Base-by-base conservation (phyloP, 768 basidiomycete genomes). In the Phallus indusiatus region DNA sequence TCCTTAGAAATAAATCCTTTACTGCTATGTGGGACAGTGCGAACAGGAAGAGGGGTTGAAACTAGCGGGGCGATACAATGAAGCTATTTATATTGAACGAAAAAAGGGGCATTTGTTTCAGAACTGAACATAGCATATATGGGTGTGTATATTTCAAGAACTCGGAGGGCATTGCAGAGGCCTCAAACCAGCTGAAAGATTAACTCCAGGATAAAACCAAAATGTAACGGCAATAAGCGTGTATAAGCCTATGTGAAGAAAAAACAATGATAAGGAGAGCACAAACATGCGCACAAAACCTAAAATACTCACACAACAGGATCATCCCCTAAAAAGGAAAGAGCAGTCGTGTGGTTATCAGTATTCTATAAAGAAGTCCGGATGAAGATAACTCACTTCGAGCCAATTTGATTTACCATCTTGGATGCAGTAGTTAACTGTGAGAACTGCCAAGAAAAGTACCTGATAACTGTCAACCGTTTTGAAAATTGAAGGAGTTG, bases 1-100 rank as follows among this genome's bases (percentile, higher is more conserved):
- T 98, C 64, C 74, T 97, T 54, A 81, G 95, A 48, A 94, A 97
- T 74, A 96, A 94, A 69, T 90, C 90, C 3, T 95, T 98, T 75
- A 75, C 80, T 56, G 81, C 88, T 6, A 88, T 98, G 88, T 81
- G 85, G 0, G 89, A 90, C 64, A n/a, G n/a, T n/a, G n/a, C n/a
- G n/a, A n/a, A n/a, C n/a, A n/a, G n/a, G n/a, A n/a, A n/a, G n/a
- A n/a, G n/a, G n/a, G n/a, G n/a, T n/a, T n/a, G n/a, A n/a, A n/a
- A n/a, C n/a, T n/a, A n/a, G n/a, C n/a, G n/a, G n/a, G n/a, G n/a
- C n/a, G n/a, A n/a, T n/a, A n/a, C n/a, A n/a, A n/a, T n/a, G n/a
- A n/a, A n/a, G n/a, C n/a, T n/a, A n/a, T n/a, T n/a, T n/a, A n/a
- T n/a, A n/a, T n/a, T n/a, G n/a, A n/a, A n/a, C n/a, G n/a, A n/a